These are phyloP conservation scores for Fusarium sterilihyphosum DNA, from an alignment of 2,329 filamentous ascomycete species.

Conservation along the genomic window DNA sequence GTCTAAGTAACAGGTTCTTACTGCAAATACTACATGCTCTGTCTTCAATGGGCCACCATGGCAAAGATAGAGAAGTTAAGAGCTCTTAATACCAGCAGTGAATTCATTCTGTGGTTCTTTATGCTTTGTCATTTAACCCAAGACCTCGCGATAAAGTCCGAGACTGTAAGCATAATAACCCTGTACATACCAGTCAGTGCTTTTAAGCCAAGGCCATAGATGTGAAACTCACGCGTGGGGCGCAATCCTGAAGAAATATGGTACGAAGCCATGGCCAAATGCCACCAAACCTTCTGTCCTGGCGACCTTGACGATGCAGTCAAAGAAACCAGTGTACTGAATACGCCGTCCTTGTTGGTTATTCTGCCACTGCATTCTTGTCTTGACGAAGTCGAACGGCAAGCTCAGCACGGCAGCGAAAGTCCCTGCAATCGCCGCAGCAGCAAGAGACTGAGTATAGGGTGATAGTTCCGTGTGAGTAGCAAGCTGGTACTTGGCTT, in stretches of 20 bases:
- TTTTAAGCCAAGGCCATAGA: too few species aligned
- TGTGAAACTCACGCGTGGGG: not conserved
- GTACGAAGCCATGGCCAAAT: not conserved
- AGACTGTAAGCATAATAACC: not conserved
- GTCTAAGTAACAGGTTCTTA: too few species aligned
- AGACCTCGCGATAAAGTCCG: not conserved
- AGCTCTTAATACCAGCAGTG: too few species aligned
- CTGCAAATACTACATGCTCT: too few species aligned
- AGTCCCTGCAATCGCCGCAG: not conserved
- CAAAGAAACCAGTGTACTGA: not conserved
- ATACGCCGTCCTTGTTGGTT: not conserved
- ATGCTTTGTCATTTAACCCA: too few species aligned
- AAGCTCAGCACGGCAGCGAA: not conserved
- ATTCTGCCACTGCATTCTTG: not conserved
- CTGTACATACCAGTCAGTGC: not conserved
- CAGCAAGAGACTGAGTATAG: not conserved
- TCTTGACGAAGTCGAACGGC: not conserved
- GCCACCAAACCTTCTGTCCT: not conserved
- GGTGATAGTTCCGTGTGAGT: not conserved
- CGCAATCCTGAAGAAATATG: not conserved
- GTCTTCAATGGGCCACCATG: too few species aligned
- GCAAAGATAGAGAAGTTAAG: too few species aligned
- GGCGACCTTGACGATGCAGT: not conserved
- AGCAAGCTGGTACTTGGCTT: not conserved
- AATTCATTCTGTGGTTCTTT: too few species aligned